A percentile compares a stretch with the other conserved stretches of the same genome.
Conservation (phyloP, 257 asterid species). For the Lantana camara region DNA sequence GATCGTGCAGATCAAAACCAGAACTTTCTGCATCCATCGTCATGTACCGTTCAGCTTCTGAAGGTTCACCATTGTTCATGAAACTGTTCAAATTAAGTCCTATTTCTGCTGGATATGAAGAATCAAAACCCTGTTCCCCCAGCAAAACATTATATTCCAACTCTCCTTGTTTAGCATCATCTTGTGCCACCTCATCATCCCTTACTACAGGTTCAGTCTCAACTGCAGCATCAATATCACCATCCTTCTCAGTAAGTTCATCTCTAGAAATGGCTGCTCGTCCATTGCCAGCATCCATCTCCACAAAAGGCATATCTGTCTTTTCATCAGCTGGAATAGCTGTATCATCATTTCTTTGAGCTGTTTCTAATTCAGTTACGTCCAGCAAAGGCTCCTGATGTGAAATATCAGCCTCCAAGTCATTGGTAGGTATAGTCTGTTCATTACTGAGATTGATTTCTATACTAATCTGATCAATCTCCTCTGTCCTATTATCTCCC, state of each 20-base stretch:
- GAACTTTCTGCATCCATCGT: constrained; percentile 42
- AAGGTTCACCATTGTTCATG: constrained; percentile 38
- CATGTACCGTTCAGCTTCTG: constrained; percentile 34
- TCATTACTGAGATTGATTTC: no score
- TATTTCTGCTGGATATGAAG: constrained; percentile 27
- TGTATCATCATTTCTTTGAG: constrained; percentile 22
- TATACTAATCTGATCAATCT: no score
- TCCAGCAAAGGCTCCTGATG: constrained; percentile 34
- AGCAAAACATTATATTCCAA: constrained; percentile 24
- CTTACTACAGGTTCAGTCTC: constrained; percentile 25
- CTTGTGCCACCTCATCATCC: constrained; percentile 31
- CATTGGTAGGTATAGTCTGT: no score
- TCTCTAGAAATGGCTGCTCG: no score
- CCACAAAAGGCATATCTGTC: constrained; percentile 28
- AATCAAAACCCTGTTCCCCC: constrained; percentile 30
- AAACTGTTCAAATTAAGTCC: constrained; percentile 35
- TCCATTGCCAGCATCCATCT: constrained; percentile 39
- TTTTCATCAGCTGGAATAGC: constrained; percentile 40
- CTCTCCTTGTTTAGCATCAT: constrained; percentile 27
- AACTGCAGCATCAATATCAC: constrained; percentile 24
- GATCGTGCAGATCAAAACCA: constrained; percentile 40
- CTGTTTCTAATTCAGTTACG: constrained; percentile 38
- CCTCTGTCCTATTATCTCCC: constrained; percentile 24
- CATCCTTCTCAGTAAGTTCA: constrained; percentile 39
- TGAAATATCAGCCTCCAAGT: no score